Percentiles rank a stretch among this genome's conserved stretches.
Evolutionary conservation across 495 filamentous ascomycete species (phyloP).

Genomic region (Friedmanniomyces endolithicus): DNA sequence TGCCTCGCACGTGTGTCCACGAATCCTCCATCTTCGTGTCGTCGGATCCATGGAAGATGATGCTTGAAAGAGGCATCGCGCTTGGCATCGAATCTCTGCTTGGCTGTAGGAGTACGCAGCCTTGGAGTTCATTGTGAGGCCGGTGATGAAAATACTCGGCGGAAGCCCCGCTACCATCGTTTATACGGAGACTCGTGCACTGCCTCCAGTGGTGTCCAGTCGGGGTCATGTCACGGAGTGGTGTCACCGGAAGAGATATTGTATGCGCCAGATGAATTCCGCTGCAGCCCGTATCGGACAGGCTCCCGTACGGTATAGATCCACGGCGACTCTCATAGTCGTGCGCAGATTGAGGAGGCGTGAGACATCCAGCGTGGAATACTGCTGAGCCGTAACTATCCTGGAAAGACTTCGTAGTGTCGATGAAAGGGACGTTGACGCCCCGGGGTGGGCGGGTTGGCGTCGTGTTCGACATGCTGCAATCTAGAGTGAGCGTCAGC

Average conservation of each 20-base stretch:
- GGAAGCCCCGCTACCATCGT: neutral
- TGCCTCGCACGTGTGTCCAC: neutral
- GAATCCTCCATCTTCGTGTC: neutral
- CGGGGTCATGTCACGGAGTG: neutral
- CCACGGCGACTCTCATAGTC: slow-evolving; percentile 16
- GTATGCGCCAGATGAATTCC: neutral
- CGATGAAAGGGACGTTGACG: slow-evolving; percentile 2
- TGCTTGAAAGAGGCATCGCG: neutral
- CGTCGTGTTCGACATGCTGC: slow-evolving; percentile 6
- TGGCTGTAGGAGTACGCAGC: neutral
- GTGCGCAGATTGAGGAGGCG: slow-evolving; percentile 15
- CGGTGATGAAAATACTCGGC: neutral
- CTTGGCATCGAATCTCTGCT: neutral
- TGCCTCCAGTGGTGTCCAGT: neutral
- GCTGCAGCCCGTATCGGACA: neutral
- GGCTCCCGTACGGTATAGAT: neutral
- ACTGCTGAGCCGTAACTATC: neutral
- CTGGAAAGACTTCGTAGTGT: slow-evolving; percentile 1
- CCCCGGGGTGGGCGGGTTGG: slow-evolving; percentile 3
- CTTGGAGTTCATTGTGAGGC: neutral
- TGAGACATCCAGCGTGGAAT: slow-evolving; percentile 1
- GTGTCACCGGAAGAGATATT: slow-evolving; percentile 5
- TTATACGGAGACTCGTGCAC: neutral
- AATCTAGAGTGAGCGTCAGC: slow-evolving; percentile 6
- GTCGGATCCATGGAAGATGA: neutral